Base-by-base conservation (phyloP, 495 filamentous ascomycete species). In the Aspergillus avenaceus region DNA sequence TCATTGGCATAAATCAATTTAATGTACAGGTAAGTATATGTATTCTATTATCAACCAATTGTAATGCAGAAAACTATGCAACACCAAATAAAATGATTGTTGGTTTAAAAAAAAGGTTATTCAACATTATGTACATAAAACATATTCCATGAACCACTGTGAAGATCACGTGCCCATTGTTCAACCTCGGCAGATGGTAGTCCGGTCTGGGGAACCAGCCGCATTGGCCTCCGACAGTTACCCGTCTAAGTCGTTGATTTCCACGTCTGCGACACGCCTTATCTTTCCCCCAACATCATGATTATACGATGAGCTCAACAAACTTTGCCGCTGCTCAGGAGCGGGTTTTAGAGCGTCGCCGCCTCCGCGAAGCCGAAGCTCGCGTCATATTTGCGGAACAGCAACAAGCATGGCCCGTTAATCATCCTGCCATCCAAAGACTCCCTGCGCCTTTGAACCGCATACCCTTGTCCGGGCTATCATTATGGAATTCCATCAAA, bases 321-420 rank as follows among this genome's bases (percentile, higher is more conserved):
- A 85, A 90, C 55, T 96, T 96, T 65, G 85, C 86, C 65, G 82
- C 84, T 55, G 91, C 91, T 49, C 90, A 96, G 70, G 77, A 86
- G 71, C 86, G 91, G 58, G 76, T 96, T 46, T 77, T 83, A 45
- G 86, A 86, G 46, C 87, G 91, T 44, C 89, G 88, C 47, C 78
- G 81, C 60, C 79, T 80, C 22, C 85, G 85, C 60, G 87, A 86
- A 63, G 71, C 75, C 37, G 78, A 84, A 63, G 64, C 72, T 26
- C 76, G 79, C 58, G 69, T 82, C 44, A 80, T 74, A 29, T 58
- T 77, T 51, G 70, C 72, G 21, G 77, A 82, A 40, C 77, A 77
- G 59, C 79, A 73, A 42, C 76, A 78, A 53, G 72, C 80, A 25
- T 84, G 83, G 16, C 77, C 76, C 57, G 75, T 83, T 48, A 75